Percentiles rank a stretch among this genome's conserved stretches.
phyloP scores from a whole-genome alignment of 2,329 filamentous ascomycete genomes.

The Didymella glomerata region DNA sequence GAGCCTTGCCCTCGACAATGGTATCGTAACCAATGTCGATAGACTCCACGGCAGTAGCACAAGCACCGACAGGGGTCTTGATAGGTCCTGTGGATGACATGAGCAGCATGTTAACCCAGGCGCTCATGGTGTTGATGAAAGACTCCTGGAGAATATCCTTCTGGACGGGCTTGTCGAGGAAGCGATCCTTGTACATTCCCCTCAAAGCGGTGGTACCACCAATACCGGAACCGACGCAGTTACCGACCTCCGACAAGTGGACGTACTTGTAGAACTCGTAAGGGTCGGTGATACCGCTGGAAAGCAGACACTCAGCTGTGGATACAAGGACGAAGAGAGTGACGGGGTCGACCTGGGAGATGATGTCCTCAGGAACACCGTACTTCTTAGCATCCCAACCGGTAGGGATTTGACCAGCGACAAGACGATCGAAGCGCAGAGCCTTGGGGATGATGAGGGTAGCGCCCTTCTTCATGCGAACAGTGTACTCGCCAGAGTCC shows the following conservation, averaged over 20 bases:
- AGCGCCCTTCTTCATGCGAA: constrained; percentile 94
- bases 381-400: constrained; percentile 98
- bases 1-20: constrained; percentile 97
- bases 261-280: constrained; percentile 99
- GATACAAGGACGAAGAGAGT: constrained; percentile 95
- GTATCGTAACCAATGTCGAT: constrained; percentile 98
- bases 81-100: constrained; percentile 97
- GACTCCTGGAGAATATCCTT: constrained; percentile 99
- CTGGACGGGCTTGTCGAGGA: constrained; percentile 94
- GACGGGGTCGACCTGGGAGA: constrained; percentile 95
- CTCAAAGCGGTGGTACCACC: constrained; percentile 91
- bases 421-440: constrained; percentile 93
- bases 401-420: constrained; percentile 95
- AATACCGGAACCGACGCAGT: constrained; percentile 98
- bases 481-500: constrained; percentile 91
- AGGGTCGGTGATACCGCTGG: constrained; percentile 95
- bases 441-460: constrained; percentile 96
- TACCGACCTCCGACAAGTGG: constrained; percentile 95
- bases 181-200: constrained; percentile 98
- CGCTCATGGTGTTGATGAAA: constrained; percentile 99
- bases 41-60: constrained; percentile 95
- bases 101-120: constrained; percentile 99
- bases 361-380: constrained; percentile 96
- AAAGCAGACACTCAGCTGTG: constrained; percentile 88
- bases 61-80: constrained; percentile 98